These are phyloP conservation scores for Saccharomycopsis oosterbeekiorum DNA, from an alignment of 805 yeast species.

Conservation along the genomic window DNA sequence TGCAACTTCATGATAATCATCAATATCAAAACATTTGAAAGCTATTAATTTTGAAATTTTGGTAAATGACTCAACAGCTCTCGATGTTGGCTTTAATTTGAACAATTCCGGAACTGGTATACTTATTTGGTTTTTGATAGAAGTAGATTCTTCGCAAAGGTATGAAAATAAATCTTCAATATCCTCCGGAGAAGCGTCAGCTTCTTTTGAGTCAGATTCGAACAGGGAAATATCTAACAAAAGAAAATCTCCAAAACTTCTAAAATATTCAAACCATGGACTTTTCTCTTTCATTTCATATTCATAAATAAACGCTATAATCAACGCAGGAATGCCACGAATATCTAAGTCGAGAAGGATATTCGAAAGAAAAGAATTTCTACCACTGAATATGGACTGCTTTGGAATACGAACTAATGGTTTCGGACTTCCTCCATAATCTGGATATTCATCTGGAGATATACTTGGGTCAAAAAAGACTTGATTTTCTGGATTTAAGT, in stretches of 20 bases:
- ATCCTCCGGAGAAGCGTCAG: conserved; percentile 37
- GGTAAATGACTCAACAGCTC: conserved; percentile 7
- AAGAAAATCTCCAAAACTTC: conserved; percentile 6
- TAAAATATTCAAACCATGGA: conserved; percentile 65
- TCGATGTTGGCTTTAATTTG: background rate
- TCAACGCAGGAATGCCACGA: conserved; percentile 57
- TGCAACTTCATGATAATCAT: conserved; percentile 60
- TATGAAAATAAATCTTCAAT: conserved; percentile 56
- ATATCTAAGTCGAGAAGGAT: conserved; percentile 49
- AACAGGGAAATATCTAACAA: conserved; percentile 37
- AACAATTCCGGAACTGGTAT: conserved; percentile 11
- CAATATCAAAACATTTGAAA: conserved; percentile 60
- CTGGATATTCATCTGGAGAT: conserved; percentile 8
- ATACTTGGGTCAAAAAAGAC: conserved; percentile 17
- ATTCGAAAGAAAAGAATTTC: conserved; percentile 56
- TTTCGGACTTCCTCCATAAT: conserved; percentile 1
- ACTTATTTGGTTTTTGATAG: conserved; percentile 18
- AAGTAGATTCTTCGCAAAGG: conserved; percentile 37
- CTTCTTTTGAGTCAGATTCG: conserved; percentile 50
- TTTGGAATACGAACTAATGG: conserved; percentile 55
- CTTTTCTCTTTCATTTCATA: conserved; percentile 41
- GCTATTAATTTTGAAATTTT: conserved; percentile 12
- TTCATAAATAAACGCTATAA: conserved; percentile 68
- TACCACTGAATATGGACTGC: conserved; percentile 43
- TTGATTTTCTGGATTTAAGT: conserved; percentile 24